Evolutionary conservation across 192 early-diverging fungal species (phyloP), one percentile per base, ranked within the genome.

Genomic region (Entomortierella lignicola): DNA sequence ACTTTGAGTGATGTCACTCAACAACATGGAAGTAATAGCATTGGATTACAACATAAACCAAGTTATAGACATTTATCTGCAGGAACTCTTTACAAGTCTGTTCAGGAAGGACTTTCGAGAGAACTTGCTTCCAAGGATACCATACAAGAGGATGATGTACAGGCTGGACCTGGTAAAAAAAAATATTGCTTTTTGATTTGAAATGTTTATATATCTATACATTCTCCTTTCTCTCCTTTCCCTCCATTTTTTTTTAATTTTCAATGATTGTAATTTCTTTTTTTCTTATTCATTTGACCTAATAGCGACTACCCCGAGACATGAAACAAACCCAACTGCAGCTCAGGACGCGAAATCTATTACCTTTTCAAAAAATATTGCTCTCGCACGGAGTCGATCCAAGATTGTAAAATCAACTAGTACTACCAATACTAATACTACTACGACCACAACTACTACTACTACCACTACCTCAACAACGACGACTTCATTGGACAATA

Each of bases 21-120:
- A 12, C n/a, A 44, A 12, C 13, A n/a, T 32, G 69, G 55, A 55
- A 55, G 29, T 26, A 61, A 12, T 37, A 42, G 47, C 4, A 56
- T 31, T 13, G 39, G 48, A n/a, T 50, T 79, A 1, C 75, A 70
- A n/a, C 75, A 61, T 27, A 79, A 70, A 20, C 75, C 61, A 17
- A 79, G 57, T 11, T 79, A 70, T 54, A 67, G 75, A 20, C 50
- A 79, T 29, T 37, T 79, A 17, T 79, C 75, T n/a, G 65, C 61
- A 39, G 67, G 75, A 1, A 66, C 56, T 26, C 56, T 79, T 17
- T 79, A 60, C 51, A 79, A 61, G 23, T 34, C 59, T 23, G 55
- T 79, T 13, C 75, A 79, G 26, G 75, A 70, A 52, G 62, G 73
- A 0, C 17, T n/a, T 58, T 12, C 50, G 54, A 26, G 39, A 13